Base-by-base conservation (phyloP, 768 basidiomycete genomes). In the Heimioporus sp. region DNA sequence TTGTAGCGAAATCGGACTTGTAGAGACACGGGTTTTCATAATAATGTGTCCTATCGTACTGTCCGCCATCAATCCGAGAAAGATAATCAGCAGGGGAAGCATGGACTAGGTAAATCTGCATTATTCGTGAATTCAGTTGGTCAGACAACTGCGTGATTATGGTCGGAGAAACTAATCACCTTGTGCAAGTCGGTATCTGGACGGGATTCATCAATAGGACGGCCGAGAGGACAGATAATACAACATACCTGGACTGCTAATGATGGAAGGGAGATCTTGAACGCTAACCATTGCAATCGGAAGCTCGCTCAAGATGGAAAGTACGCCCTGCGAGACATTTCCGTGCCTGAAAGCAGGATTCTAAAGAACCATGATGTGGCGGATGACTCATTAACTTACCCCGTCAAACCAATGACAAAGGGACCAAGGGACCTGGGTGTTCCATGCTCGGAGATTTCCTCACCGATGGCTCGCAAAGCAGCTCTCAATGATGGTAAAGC, bases 381-480 rank as follows among this genome's bases (percentile, higher is more conserved):
- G 6, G 6, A 9, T 15, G 36, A 30, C 24, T 28, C 0, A 57
- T 42, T 17, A 12, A 62, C 76, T 44, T 65, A 91, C 90, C 92
- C 92, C 20, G 92, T 94, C 40, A 95, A 63, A 16, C 90, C 88
- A 46, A 93, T 79, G 0, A 94, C 78, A 34, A 90, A 81, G 0
- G 94, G 93, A 3, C 90, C 92, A 1, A 87, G 72, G 10, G 71
- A 69, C n/a, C 67, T 66, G 6, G 87, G 83, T 2, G 82, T 85
- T 2, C 86, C 86, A 36, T 81, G 72, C 34, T 70, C 61, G 4
- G 68, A 60, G 11, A 95, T 85, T 17, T 72, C 71, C 2, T 72
- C 63, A 0, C 88, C 88, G 20, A 89, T 79, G 8, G 74, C 67
- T 36, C 76, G 73, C 40, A 95, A 69, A 8, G 83, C 70, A 3